These are phyloP conservation scores for Ganoderma meredithae DNA, from an alignment of 1,284 basidiomycete genomes.

Conservation along the genomic window DNA sequence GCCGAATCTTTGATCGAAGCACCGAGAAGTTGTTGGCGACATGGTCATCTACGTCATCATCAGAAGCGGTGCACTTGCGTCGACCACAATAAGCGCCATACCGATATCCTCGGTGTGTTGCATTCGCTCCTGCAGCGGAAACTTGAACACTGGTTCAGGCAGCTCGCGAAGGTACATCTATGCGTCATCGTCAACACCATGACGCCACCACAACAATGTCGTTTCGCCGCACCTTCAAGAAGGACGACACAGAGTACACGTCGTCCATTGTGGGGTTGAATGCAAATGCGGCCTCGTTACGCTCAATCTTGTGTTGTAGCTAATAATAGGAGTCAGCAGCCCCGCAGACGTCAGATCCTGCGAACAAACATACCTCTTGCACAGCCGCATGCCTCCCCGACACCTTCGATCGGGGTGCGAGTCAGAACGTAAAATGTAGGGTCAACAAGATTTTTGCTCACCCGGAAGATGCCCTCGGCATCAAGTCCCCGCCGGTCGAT, in stretches of 20 bases:
- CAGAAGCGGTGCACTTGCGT: neutral
- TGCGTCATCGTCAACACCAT: constrained; percentile 5
- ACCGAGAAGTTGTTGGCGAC: constrained; percentile 75
- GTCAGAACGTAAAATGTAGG: neutral
- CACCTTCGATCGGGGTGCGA: constrained; percentile 52
- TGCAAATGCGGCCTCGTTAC: constrained; percentile 85
- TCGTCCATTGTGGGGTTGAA: constrained; percentile 85
- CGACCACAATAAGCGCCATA: constrained; percentile 40
- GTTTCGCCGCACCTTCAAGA: constrained; percentile 78
- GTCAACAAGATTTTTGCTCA: constrained; percentile 43
- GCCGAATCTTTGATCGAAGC: constrained; percentile 82
- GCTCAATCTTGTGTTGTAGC: constrained; percentile 90
- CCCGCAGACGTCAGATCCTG: neutral
- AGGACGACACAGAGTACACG: constrained; percentile 87
- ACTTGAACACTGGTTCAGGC: constrained; percentile 92
- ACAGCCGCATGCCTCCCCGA: constrained; percentile 88
- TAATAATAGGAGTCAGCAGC: constrained; percentile 40
- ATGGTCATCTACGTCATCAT: constrained; percentile 63
- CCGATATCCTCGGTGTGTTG: constrained; percentile 84
- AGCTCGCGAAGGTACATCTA: constrained; percentile 90
- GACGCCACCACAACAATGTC: neutral
- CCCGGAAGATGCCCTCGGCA: constrained; percentile 87
- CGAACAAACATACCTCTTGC: constrained; percentile 66
- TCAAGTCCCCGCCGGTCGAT: constrained; percentile 85
- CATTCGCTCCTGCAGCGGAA: constrained; percentile 83